These are phyloP conservation scores for Forsythia viridissima DNA, from an alignment of 257 asterid genomes.

Conservation along the genomic window DNA sequence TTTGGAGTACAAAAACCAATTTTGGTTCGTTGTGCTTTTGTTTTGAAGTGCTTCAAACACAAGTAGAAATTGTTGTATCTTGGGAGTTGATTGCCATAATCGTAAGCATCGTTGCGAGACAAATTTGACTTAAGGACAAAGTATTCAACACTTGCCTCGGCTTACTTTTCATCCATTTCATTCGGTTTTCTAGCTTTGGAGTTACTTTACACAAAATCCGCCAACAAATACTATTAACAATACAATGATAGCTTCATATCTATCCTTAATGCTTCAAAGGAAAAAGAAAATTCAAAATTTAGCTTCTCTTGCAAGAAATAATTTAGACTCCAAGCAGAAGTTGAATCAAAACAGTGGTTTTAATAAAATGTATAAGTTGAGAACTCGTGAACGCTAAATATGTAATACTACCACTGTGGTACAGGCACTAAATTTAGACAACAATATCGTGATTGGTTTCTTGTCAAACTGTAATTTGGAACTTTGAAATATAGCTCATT, in stretches of 20 bases:
- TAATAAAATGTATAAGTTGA: neutral
- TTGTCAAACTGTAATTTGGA: neutral
- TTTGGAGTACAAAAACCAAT: no score
- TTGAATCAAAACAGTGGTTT: neutral
- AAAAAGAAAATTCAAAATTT: neutral
- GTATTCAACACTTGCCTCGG: no score
- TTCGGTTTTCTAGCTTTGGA: no score
- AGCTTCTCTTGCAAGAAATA: neutral
- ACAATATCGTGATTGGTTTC: neutral
- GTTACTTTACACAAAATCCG: no score
- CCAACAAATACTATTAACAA: no score
- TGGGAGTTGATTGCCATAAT: no score
- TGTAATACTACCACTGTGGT: neutral
- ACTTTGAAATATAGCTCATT: neutral
- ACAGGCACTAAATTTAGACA: neutral
- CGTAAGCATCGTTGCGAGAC: no score
- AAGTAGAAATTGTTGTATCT: no score
- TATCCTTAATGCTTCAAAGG: neutral
- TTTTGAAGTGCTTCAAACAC: no score
- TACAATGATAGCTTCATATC: neutral
- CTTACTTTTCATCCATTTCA: no score
- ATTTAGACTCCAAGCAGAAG: neutral
- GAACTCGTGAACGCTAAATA: neutral
- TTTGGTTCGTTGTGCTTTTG: no score
- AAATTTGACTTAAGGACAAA: no score